Conservation (phyloP, 2,329 filamentous ascomycete genomes). For the Epichloe scottii region DNA sequence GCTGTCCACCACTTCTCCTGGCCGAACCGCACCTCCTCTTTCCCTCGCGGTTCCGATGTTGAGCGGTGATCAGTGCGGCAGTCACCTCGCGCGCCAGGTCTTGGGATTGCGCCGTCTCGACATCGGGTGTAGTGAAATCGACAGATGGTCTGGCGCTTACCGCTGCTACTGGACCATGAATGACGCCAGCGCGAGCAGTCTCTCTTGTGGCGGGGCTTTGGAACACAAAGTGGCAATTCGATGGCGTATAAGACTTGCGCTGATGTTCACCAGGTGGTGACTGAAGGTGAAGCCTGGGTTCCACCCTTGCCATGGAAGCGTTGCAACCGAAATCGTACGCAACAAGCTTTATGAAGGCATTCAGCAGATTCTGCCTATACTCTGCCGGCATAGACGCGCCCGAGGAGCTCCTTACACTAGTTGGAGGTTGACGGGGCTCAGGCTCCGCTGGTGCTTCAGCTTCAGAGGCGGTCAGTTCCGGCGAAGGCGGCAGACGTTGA, state of each 20-base stretch:
- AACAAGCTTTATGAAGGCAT: constrained; percentile 50
- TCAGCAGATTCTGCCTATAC: constrained; percentile 42
- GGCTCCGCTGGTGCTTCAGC: constrained; percentile 3
- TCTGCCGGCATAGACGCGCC: constrained; percentile 47
- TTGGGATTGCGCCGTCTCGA: constrained; percentile 43
- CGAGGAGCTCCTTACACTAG: constrained; percentile 28
- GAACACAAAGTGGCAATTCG: constrained; percentile 46
- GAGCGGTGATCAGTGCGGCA: constrained; percentile 48
- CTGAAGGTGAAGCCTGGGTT: constrained; percentile 45
- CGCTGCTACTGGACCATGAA: constrained; percentile 50
- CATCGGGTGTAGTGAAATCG: constrained; percentile 31
- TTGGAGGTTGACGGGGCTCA: constrained; percentile 7
- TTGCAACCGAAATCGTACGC: constrained; percentile 56
- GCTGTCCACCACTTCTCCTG: constrained; percentile 50
- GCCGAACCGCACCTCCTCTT: constrained; percentile 42
- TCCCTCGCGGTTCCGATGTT: constrained; percentile 48
- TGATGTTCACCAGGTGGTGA: constrained; percentile 19
- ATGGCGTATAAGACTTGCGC: constrained; percentile 43
- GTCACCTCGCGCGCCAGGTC: constrained; percentile 51
- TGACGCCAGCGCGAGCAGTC: constrained; percentile 43
- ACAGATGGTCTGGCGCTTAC: constrained; percentile 45
- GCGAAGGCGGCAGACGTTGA: constrained; percentile 19
- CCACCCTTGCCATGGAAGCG: constrained; percentile 40
- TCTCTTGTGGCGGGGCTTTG: constrained; percentile 48
- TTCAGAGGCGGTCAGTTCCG: constrained; percentile 17